Evolutionary conservation across 331 rosid genomes (phyloP).

Genomic region (Quercus tomentella): DNA sequence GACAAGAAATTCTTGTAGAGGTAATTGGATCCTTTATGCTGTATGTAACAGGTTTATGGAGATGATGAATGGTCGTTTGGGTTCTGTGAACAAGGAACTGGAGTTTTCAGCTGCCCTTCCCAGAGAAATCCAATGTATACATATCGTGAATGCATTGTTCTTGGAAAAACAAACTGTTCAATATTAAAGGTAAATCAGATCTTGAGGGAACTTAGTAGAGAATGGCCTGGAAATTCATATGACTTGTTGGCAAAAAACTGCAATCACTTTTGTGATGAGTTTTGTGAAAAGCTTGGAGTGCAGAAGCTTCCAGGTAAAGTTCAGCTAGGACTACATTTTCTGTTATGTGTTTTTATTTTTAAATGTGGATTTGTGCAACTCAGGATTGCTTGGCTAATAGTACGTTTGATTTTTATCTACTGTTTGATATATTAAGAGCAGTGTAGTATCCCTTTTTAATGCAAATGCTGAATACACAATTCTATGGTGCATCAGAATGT

Average conservation of each 20-base stretch:
- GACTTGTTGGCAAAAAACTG: constrained; percentile 89
- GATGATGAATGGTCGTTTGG: constrained; percentile 99
- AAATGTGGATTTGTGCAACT: not conserved
- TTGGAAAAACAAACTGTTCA: constrained; percentile 69
- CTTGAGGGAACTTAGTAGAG: constrained; percentile 94
- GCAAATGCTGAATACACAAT: not conserved
- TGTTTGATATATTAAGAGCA: not conserved
- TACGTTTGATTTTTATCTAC: not conserved
- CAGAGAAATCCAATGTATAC: constrained; percentile 94
- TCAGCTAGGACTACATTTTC: not conserved
- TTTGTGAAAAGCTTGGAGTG: constrained; percentile 84
- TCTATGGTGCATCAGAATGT: not conserved
- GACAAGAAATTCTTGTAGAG: not conserved
- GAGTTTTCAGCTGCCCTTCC: constrained; percentile 95
- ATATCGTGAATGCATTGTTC: constrained; percentile 68
- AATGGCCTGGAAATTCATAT: constrained; percentile 90
- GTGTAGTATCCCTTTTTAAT: not conserved
- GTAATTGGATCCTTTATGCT: not conserved
- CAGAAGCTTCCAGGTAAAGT: constrained; percentile 88
- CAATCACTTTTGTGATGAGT: constrained; percentile 97
- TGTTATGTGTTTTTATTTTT: not conserved
- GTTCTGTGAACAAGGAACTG: constrained; percentile 92
- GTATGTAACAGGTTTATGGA: constrained; percentile 60
- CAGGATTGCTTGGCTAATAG: not conserved
- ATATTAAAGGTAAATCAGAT: constrained; percentile 81